Percentiles rank a stretch among this genome's conserved stretches.
These are phyloP conservation scores for Pythium folliculosum DNA, from an alignment of 352 stramenopile genomes.

Conservation along the genomic window DNA sequence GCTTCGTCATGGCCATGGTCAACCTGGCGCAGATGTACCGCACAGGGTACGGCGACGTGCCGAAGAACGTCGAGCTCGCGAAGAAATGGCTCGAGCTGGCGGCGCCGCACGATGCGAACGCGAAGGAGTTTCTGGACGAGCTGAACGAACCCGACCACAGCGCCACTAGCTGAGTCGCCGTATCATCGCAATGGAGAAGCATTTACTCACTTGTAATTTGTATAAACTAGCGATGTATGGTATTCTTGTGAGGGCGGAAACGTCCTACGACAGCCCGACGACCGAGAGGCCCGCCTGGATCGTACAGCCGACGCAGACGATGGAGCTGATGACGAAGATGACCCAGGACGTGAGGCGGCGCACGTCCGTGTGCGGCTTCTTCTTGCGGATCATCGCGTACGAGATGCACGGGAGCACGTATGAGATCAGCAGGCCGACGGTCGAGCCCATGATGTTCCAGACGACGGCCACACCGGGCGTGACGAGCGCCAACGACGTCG, in stretches of 20 bases:
- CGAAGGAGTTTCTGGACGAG: conserved; percentile 68
- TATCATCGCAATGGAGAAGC: neutral
- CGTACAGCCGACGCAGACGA: conserved; percentile 74
- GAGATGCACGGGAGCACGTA: conserved; percentile 88
- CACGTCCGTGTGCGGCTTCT: conserved; percentile 62
- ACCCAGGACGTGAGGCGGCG: conserved; percentile 77
- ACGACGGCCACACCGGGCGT: conserved; percentile 81
- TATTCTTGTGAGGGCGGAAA: neutral
- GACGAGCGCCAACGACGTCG: conserved; percentile 68
- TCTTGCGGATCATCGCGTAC: conserved; percentile 83
- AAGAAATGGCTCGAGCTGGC: conserved; percentile 78
- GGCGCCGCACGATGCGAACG: conserved; percentile 71
- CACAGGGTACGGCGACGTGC: conserved; percentile 64
- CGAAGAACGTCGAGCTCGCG: conserved; percentile 58
- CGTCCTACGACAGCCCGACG: conserved; percentile 9
- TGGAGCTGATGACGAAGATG: conserved; percentile 71
- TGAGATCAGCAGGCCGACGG: conserved; percentile 83
- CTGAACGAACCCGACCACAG: conserved; percentile 25
- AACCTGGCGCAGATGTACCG: conserved; percentile 88
- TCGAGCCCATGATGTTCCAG: conserved; percentile 90
- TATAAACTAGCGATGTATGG: neutral
- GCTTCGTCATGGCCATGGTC: conserved; percentile 88
- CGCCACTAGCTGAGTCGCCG: neutral
- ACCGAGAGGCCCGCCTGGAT: conserved; percentile 61
- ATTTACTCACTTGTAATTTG: neutral